phyloP scores from a whole-genome alignment of 305 asterid genomes.

The Fraxinus velutina region DNA sequence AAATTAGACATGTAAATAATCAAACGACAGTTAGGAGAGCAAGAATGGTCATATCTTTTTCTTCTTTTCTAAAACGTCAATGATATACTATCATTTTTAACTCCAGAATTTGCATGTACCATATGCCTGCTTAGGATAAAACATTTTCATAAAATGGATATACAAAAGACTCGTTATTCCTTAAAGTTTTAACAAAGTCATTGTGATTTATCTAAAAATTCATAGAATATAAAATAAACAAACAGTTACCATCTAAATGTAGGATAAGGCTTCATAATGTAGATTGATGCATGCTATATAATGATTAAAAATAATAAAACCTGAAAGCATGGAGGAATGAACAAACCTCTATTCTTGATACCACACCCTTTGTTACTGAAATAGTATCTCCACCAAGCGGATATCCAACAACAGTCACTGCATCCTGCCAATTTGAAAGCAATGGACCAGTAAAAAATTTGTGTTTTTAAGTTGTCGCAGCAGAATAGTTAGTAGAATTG shows the following conservation, averaged over 20 bases:
- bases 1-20: neutral
- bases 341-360: slow-evolving; percentile 88
- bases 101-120: neutral
- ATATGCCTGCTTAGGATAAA: neutral
- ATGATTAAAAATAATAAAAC: neutral
- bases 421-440: slow-evolving; percentile 49
- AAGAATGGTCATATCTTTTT: neutral
- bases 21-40: neutral
- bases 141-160: neutral
- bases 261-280: slow-evolving; percentile 15
- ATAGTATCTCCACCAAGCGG: slow-evolving; percentile 98
- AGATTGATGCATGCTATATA: neutral
- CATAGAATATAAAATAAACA: neutral
- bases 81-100: neutral
- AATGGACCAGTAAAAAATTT: slow-evolving; percentile 13
- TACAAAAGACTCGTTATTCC: neutral
- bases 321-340: slow-evolving; percentile 17
- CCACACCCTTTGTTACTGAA: slow-evolving; percentile 93
- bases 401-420: slow-evolving; percentile 92
- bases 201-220: neutral
- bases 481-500: neutral
- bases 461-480: neutral
- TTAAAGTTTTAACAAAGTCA: neutral
- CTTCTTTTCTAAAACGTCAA: neutral
- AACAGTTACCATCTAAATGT: neutral